phyloP scores from a whole-genome alignment of 73 alveolate species.

The Loxodes magnus region DNA sequence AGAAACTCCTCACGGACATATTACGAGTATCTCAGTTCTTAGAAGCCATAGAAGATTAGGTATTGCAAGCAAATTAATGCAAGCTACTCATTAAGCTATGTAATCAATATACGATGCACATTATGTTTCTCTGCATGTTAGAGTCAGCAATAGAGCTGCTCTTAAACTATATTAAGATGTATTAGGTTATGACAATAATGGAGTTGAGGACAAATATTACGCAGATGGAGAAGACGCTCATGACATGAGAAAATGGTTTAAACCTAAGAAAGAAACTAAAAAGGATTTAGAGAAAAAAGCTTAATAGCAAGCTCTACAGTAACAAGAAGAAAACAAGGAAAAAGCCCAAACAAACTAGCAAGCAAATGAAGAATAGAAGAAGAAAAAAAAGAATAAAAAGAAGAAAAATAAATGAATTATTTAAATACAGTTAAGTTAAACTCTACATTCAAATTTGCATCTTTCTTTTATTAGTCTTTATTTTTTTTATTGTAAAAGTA shows the following conservation, averaged over 20 bases:
- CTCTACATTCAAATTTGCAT: too few relatives aligned
- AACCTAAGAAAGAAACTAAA: slow-evolving; percentile 15
- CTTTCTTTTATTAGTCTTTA: too few relatives aligned
- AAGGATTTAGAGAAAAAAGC: slow-evolving; percentile 6
- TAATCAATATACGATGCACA: slow-evolving; percentile 67
- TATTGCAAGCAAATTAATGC: slow-evolving; percentile 85
- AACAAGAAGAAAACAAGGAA: slow-evolving; percentile 5
- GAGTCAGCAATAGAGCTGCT: slow-evolving; percentile 91
- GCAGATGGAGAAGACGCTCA: slow-evolving; percentile 96
- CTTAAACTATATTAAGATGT: slow-evolving; percentile 64
- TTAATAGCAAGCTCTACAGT: background rate
- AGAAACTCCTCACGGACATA: slow-evolving; percentile 73
- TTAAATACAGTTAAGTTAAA: background rate
- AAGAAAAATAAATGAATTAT: background rate
- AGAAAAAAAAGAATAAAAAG: slow-evolving; percentile 4
- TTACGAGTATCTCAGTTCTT: slow-evolving; percentile 83
- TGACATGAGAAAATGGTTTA: slow-evolving; percentile 83
- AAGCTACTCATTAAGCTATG: slow-evolving; percentile 72
- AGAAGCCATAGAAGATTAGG: slow-evolving; percentile 92
- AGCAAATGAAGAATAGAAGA: background rate
- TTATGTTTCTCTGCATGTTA: slow-evolving; percentile 77
- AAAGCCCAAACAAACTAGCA: background rate
- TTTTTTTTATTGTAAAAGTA: too few relatives aligned
- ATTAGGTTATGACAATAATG: slow-evolving; percentile 63
- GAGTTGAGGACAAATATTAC: slow-evolving; percentile 67